A percentile compares a stretch with the other conserved stretches of the same genome.
Evolutionary conservation across 768 basidiomycete species (phyloP).

Genomic region (Trametopsis cervina): DNA sequence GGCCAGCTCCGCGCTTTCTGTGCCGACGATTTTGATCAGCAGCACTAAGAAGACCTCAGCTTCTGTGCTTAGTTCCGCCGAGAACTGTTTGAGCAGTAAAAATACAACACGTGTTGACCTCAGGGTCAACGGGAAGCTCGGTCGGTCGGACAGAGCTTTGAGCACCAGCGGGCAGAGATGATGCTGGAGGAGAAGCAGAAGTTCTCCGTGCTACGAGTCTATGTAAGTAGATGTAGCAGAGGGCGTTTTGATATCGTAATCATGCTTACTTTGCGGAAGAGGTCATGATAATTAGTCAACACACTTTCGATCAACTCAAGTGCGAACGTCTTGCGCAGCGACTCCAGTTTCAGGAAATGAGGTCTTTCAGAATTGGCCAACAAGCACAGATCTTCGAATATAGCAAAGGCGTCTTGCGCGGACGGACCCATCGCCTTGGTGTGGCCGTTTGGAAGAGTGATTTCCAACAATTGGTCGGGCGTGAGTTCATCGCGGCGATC

Average conservation of each 20-base stretch:
- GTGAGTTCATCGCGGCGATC: constrained; percentile 42
- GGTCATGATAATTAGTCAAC: constrained; percentile 82
- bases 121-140: constrained; percentile 80
- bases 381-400: constrained; percentile 90
- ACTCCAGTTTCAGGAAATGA: constrained; percentile 73
- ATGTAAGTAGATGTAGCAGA: not conserved
- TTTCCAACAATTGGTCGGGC: constrained; percentile 28
- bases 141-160: constrained; percentile 75
- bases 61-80: constrained; percentile 71
- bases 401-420: constrained; percentile 75
- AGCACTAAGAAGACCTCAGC: constrained; percentile 81
- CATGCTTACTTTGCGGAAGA: constrained; percentile 65
- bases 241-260: not conserved
- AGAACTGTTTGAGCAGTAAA: constrained; percentile 88
- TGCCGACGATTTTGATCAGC: constrained; percentile 56
- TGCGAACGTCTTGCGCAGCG: constrained; percentile 88
- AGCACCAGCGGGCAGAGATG: constrained; percentile 89
- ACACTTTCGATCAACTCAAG: constrained; percentile 97
- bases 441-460: constrained; percentile 62
- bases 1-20: constrained; percentile 34
- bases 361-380: constrained; percentile 80
- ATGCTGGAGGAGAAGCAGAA: constrained; percentile 80
- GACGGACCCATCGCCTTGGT: constrained; percentile 62
- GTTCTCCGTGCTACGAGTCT: constrained; percentile 59
- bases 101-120: constrained; percentile 93